Base-by-base conservation (phyloP, 768 basidiomycete species). In the Aureoboletus auriporus region DNA sequence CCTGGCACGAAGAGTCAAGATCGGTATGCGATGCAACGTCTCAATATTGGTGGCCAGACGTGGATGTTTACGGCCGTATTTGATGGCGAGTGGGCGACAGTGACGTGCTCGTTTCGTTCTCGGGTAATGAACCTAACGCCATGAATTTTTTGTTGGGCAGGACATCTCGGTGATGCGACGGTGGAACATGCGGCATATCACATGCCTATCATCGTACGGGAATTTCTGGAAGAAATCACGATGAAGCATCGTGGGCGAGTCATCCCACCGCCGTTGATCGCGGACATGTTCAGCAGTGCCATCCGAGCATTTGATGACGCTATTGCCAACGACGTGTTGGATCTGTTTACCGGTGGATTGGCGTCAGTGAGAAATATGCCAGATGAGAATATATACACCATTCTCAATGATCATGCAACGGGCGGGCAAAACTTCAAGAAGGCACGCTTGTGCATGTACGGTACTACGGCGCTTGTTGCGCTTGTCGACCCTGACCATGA, bases 41-140 rank as follows among this genome's bases (percentile, higher is more conserved):
- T 84, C 47, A 69, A 80, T 38, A 68, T 86, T 45, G 71, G 71
- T 42, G 83, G 79, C 12, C 75, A 70, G 28, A 64, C 69, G 42
- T 86, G 84, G 83, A 71, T 73, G n/a, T 72, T 86, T 53, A 82
- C 81, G 1, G 84, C 80, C 40, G 82, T 86, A 31, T 86, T 86
- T 57, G 84, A 86, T 62, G 84, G 84, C 79, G 56, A 51, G 80
- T 60, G 16, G 37, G 55, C 38, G 20, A 30, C n/a, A 20, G 30
- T 31, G 28, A 29, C 30, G 34, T 26, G 11, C 14, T 39, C 31
- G 3, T 11, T 38, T 44, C n/a, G 23, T 29, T 16, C 26, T 16
- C 5, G 37, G 13, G 10, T 17, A 35, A 5, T 8, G 14, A 20
- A 42, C 42, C 36, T 42, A 27, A 55, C 44, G 38, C 37, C 20